phyloP scores from a whole-genome alignment of 306 rosid species.

The Castanospermum australe region DNA sequence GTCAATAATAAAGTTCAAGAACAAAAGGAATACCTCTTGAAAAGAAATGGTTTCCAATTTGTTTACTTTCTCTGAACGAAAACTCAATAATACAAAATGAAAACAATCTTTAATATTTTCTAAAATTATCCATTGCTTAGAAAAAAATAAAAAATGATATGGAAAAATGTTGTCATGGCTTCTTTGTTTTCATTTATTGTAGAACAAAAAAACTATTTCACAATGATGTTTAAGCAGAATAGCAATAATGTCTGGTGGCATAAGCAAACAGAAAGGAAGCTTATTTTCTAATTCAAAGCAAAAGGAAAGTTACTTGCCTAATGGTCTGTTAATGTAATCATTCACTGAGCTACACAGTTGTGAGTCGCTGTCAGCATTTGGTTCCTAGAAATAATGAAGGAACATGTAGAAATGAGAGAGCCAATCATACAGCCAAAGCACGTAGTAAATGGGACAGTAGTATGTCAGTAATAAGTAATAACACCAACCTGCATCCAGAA shows the following conservation, averaged over 20 bases:
- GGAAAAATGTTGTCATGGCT: not conserved
- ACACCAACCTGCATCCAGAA: conserved; percentile 92
- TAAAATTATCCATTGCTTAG: not conserved
- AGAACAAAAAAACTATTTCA: not conserved
- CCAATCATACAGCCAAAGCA: not conserved
- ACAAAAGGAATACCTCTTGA: not conserved
- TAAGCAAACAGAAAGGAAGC: not conserved
- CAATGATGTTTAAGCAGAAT: not conserved
- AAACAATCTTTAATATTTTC: not conserved
- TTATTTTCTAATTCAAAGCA: not conserved
- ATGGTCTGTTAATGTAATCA: conserved; percentile 69
- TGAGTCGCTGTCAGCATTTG: conserved; percentile 67
- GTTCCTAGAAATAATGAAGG: conserved; percentile 58
- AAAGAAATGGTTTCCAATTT: not conserved
- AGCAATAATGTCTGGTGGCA: not conserved
- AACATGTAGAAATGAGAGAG: conserved; percentile 16
- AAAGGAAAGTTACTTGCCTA: conserved; percentile 48
- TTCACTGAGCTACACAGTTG: conserved; percentile 73
- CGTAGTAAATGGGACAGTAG: not conserved
- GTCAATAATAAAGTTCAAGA: not conserved
- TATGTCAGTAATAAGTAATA: conserved; percentile 24
- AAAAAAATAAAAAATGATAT: not conserved
- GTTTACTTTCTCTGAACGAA: not conserved
- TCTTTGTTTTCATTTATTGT: not conserved
- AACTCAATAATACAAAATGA: not conserved